Evolutionary conservation across 306 rosid genomes (phyloP), one percentile per base, ranked within the genome.

Genomic region (Fagus crenata): DNA sequence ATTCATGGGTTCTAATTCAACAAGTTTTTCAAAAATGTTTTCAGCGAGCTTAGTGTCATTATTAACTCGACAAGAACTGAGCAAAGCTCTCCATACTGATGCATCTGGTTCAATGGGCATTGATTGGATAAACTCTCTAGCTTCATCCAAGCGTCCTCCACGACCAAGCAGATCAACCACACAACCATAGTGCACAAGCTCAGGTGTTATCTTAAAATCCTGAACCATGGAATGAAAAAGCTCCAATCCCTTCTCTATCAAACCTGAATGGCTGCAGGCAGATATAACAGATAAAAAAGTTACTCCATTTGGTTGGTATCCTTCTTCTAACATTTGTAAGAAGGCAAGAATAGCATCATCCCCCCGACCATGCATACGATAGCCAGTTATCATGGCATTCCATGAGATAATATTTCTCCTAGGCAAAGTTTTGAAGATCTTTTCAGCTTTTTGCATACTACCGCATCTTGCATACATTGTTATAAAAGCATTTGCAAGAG

Each of bases 41-140:
- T 60, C 79, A 28, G 85, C 86, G 74, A 82, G 74, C 53, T 73
- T 14, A 7, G 71, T 61, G 14, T 78, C 71, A 63, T 61, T 69
- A 72, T 60, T 53, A 77, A 54, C 75, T 46, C 76, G 85, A 77
- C 88, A 84, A 40, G 84, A 86, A 80, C 78, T 80, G 18, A 87
- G 85, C 77, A 87, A 76, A 75, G 90, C 90, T 69, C 88, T 87
- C 90, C 88, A 87, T 40, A 87, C 35, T 6, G 88, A 82, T 53
- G 85, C 86, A 79, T 87, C 85, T 2, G 85, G 81, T 71, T 82
- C 69, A 11, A 77, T 59, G 42, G 85, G 88, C 82, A 82, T 79
- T 40, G 77, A 82, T 59, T 74, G 67, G 11, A 87, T 77, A 51
- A 84, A 84, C 58, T 80, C 77, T 59, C 70, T 79, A 41, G 88